Evolutionary conservation across 495 filamentous ascomycete species (phyloP), one percentile per base, ranked within the genome.

Genomic region (Friedmanniomyces simplex): DNA sequence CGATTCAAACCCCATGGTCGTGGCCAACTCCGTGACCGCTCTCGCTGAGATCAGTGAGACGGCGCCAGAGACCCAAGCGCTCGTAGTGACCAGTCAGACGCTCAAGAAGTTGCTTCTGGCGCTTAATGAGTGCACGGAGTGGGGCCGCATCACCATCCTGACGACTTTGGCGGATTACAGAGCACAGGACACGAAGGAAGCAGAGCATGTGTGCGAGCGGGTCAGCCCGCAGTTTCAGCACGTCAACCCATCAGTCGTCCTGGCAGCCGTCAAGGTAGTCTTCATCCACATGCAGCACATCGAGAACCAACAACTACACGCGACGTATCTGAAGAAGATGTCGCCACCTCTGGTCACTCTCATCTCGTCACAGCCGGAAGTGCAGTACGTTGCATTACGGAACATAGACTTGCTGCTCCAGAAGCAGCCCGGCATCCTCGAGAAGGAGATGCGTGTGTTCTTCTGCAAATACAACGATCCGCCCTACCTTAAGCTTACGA

Each of bases 401-500:
- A 98, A 98, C 66, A 97, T 97, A 66, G 93, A 97, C 60, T 82
- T 98, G 46, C 76, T 98, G 5, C 77, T 98, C 34, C 93, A 98
- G 70, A 91, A 95, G 62, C 88, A 95, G 63, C 91, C 93, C 1
- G 91, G 95, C 66, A 96, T 98, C 50, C 76, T 98, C 1, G 93
- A 87, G 73, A 97, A 97, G 69, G 93, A 98, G 71, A 83, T 98
- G 51, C 83, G 93, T 48, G 93, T 98, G 1, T 98, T 98, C 75
- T 98, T 97, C 75, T 98, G 93, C 84, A 98, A 98, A 74, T 98
- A 98, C 75, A 96, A 98, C 69, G 93, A 98, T 67, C 93, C 93
- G 1, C 89, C 88, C 16, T 98, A 98, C 66, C 86, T 98, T 71
- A 98, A 98, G 68, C 81, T 98, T 30, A 84, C 96, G 70, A 98